phyloP scores from a whole-genome alignment of 2,329 filamentous ascomycete species.

The Domatiomyces globalis region DNA sequence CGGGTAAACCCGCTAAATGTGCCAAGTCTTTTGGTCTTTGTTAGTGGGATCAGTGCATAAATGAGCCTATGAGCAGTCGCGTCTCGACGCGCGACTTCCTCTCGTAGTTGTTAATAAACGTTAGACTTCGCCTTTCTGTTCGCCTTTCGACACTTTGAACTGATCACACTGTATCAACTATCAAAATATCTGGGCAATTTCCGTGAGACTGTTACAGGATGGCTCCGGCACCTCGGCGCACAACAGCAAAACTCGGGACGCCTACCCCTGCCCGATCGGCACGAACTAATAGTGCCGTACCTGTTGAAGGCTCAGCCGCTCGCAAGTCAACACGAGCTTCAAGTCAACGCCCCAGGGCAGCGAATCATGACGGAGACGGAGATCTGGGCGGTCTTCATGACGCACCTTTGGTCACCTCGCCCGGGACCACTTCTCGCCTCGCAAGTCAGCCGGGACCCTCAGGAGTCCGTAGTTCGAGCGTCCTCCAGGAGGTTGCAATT shows the following conservation, averaged over 20 bases:
- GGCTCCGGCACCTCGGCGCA: background rate
- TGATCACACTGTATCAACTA: background rate
- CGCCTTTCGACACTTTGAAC: background rate
- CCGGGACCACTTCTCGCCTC: background rate
- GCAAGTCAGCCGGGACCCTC: background rate
- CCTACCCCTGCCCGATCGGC: slow-evolving; percentile 14
- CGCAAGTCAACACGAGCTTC: slow-evolving; percentile 8
- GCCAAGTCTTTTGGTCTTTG: no score
- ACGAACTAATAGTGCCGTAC: slow-evolving; percentile 6
- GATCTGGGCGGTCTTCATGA: background rate
- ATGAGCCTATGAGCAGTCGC: background rate
- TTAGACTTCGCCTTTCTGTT: background rate
- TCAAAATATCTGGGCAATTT: background rate
- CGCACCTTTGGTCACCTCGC: background rate
- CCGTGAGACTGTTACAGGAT: background rate
- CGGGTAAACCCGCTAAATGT: no score
- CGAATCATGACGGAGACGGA: slow-evolving; percentile 2
- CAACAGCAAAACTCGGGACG: background rate
- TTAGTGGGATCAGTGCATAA: background rate
- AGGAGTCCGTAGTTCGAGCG: background rate
- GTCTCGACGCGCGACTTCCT: background rate
- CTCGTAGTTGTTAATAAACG: background rate
- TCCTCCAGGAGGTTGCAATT: slow-evolving; percentile 25
- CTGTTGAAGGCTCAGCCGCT: slow-evolving; percentile 6
- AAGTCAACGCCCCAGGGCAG: slow-evolving; percentile 8